Conservation (phyloP, 257 asterid genomes). For the Przewalskia tangutica region DNA sequence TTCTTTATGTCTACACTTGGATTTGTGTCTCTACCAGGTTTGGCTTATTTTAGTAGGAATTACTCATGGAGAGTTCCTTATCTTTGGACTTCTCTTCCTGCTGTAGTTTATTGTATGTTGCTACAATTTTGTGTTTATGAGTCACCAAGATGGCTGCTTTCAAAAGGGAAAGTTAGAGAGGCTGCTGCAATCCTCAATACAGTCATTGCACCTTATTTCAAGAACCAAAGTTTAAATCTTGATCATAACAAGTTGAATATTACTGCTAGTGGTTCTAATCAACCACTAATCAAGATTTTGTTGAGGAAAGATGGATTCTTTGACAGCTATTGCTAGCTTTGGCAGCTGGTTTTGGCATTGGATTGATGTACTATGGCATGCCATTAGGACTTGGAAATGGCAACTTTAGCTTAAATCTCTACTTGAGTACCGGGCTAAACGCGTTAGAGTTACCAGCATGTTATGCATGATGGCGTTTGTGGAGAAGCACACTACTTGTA, state of each 20-base stretch:
- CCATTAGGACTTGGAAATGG: slow-evolving; percentile 35
- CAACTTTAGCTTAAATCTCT: slow-evolving; percentile 25
- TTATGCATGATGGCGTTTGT: too few species aligned
- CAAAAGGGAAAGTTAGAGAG: slow-evolving; percentile 17
- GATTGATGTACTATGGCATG: slow-evolving; percentile 34
- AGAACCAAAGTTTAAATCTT: neutral
- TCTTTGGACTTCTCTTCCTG: slow-evolving; percentile 26
- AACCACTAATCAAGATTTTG: slow-evolving; percentile 3
- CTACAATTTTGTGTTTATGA: slow-evolving; percentile 26
- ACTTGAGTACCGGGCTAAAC: slow-evolving; percentile 23
- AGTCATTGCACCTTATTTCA: neutral
- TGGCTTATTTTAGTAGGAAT: slow-evolving; percentile 23
- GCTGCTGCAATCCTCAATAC: slow-evolving; percentile 9
- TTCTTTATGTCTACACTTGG: slow-evolving; percentile 31
- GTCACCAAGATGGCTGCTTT: slow-evolving; percentile 43
- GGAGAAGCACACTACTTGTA: slow-evolving; percentile 19
- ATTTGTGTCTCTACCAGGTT: slow-evolving; percentile 33
- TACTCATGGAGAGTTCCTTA: slow-evolving; percentile 41
- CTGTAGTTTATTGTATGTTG: slow-evolving; percentile 20
- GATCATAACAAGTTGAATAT: neutral
- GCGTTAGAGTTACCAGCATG: slow-evolving; percentile 29
- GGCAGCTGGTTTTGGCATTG: slow-evolving; percentile 27
- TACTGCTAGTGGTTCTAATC: neutral
- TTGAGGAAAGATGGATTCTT: neutral
- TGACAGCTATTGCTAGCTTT: slow-evolving; percentile 7